Base-by-base conservation (phyloP, 345 rosid genomes). In the Schrenkiella parvula region DNA sequence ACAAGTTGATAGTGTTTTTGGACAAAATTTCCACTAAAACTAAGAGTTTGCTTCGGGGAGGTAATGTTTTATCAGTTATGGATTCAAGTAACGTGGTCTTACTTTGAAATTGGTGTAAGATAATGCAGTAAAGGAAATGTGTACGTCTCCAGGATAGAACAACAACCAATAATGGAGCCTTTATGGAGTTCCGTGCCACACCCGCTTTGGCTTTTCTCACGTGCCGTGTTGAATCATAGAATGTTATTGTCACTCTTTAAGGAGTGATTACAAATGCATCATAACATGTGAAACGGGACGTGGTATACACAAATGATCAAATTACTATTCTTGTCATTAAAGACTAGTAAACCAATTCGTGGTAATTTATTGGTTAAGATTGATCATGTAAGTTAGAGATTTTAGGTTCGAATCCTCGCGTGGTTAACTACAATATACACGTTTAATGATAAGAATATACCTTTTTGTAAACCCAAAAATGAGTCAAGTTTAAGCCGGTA, bases 181-280 rank as follows among this genome's bases (percentile, higher is more conserved):
- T 83, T 77, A 67, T 77, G 8, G 87, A 81, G 72, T 74, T 81
- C 71, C 79, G 87, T 81, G 87, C 73, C 71, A 44, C 5, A 6
- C 34, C 2, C 5, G n/a, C 50, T 6, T 15, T 51, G 21, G 31
- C 15, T 48, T 60, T 46, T 26, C 41, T 71, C 52, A 60, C 56
- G 46, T 71, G 52, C 29, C 44, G n/a, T n/a, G n/a, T 3, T 44
- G 25, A 54, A 53, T 28, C 56, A 69, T 0, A 41, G 17, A n/a
- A 15, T 42, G 47, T 42, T 17, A 15, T 17, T 15, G 6, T 43
- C 37, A 52, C 10, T 8, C 0, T 22, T 22, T 22, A 14, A 22
- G 15, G 8, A 32, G 5, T 64, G 18, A 18, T 31, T 47, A n/a
- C n/a, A 18, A 23, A n/a, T 55, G 54, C 41, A 19, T 8, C 10